Conservation (phyloP, 2,329 filamentous ascomycete genomes). For the Aureobasidium subglaciale region DNA sequence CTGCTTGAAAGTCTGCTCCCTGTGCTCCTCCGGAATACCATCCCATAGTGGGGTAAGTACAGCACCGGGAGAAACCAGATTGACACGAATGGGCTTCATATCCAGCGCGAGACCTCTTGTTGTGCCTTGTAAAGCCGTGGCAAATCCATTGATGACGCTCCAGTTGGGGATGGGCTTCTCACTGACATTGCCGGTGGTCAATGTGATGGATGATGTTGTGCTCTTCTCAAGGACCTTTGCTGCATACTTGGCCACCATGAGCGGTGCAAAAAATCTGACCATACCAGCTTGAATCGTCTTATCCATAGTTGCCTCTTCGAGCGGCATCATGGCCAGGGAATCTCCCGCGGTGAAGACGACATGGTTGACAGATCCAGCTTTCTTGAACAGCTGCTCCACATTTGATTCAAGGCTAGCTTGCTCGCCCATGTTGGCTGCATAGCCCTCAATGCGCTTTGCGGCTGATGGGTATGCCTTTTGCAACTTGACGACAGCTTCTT, state of each 20-base stretch:
- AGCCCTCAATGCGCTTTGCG: constrained; percentile 34
- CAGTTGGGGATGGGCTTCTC: constrained; percentile 48
- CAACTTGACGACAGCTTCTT: constrained; percentile 41
- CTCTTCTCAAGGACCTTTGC: constrained; percentile 37
- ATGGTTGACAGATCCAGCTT: constrained; percentile 43
- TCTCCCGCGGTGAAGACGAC: constrained; percentile 53
- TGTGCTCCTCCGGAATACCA: constrained; percentile 24
- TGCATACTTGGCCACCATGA: constrained; percentile 48
- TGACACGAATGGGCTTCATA: constrained; percentile 56
- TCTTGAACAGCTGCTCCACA: constrained; percentile 40
- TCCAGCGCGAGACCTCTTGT: constrained; percentile 54
- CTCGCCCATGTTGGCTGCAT: constrained; percentile 43
- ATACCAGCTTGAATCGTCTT: constrained; percentile 38
- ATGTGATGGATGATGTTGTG: constrained; percentile 43
- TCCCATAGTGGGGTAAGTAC: constrained; percentile 40
- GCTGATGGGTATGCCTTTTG: constrained; percentile 37
- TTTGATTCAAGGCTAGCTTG: constrained; percentile 41
- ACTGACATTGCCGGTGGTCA: constrained; percentile 49
- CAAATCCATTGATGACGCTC: constrained; percentile 43
- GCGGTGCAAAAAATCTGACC: constrained; percentile 43
- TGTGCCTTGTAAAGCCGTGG: constrained; percentile 47
- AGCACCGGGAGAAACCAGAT: constrained; percentile 52
- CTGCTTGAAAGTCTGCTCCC: constrained; percentile 22
- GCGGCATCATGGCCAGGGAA: constrained; percentile 32
- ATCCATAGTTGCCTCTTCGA: constrained; percentile 38